Conservation (phyloP, 1,139 yeast species). For the Diutina ranongensis region DNA sequence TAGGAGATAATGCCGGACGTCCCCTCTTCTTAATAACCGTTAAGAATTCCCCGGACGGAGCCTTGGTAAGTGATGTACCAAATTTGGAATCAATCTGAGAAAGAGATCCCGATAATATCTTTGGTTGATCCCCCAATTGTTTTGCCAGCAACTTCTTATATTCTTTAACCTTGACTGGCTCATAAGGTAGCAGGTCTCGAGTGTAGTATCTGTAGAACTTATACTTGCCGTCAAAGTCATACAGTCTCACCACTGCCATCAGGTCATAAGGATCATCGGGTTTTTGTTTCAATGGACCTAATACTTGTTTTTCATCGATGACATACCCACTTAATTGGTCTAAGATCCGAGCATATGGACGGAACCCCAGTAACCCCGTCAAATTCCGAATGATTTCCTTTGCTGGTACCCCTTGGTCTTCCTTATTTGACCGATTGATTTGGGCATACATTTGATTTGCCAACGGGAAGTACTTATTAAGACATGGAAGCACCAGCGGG, state of each 20-base stretch:
- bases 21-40: neutral
- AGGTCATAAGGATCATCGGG: conserved; percentile 3
- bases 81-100: neutral
- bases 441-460: neutral
- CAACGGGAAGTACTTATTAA: conserved; percentile 1
- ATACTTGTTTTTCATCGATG: neutral
- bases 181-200: neutral
- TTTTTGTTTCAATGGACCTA: neutral
- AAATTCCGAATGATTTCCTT: neutral
- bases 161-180: neutral
- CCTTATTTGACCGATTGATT: neutral
- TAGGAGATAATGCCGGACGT: neutral
- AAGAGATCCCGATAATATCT: neutral
- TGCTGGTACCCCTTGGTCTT: neutral
- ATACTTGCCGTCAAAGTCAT: conserved; percentile 5
- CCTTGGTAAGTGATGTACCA: neutral
- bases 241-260: neutral
- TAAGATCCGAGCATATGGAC: neutral
- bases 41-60: neutral
- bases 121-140: neutral
- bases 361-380: neutral
- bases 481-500: neutral
- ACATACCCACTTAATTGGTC: conserved; percentile 2
- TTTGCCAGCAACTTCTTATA: neutral
- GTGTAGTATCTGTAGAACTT: conserved; percentile 6